Evolutionary conservation across 1,284 basidiomycete genomes (phyloP), one percentile per base, ranked within the genome.

Genomic region (Inonotus obliquus): DNA sequence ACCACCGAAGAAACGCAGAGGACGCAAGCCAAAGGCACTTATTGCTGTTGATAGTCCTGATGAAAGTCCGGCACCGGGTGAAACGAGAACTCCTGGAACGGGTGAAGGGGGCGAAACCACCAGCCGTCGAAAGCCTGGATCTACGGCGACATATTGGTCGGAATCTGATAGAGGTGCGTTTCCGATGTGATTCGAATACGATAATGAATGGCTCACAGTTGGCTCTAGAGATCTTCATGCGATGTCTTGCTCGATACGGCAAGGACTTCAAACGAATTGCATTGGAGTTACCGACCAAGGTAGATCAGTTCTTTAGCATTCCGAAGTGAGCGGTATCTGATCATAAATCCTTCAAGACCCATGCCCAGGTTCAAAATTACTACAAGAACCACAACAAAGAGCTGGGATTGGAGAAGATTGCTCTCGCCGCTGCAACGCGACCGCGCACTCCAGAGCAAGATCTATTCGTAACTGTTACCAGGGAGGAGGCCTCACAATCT

Each of bases 201-300:
- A 70, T 63, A 60, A 66, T 67, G 3, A 44, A 44, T n/a, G 17
- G 9, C 13, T 44, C 17, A 39, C n/a, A 2, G 38, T 65, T 71
- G 75, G 66, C 57, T 60, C 58, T 63, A 87, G 85, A 72, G 48
- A 68, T 79, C 35, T 91, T 94, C 71, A 70, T 89, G 59, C 75
- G 80, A 37, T 78, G 92, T 35, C 77, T 94, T 14, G 75, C 77
- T 14, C 77, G 85, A 64, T 80, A 92, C 70, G 91, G 91, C 44
- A 83, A 85, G 66, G 84, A 94, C 68, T 91, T 90, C 73, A 84
- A 86, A 65, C 79, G 83, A 17, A 89, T 95, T 53, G 85, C 92
- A 1, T 80, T 85, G 3, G 81, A 82, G 6, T 81, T 95, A 75
- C 84, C 84, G 7, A 86, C 84, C 69, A 94, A 94, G 78, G 84